Percentiles rank a stretch among this genome's conserved stretches.
These are phyloP conservation scores for Pseudogymnoascus sp. DNA, from an alignment of 2,329 filamentous ascomycete species.

Conservation along the genomic window DNA sequence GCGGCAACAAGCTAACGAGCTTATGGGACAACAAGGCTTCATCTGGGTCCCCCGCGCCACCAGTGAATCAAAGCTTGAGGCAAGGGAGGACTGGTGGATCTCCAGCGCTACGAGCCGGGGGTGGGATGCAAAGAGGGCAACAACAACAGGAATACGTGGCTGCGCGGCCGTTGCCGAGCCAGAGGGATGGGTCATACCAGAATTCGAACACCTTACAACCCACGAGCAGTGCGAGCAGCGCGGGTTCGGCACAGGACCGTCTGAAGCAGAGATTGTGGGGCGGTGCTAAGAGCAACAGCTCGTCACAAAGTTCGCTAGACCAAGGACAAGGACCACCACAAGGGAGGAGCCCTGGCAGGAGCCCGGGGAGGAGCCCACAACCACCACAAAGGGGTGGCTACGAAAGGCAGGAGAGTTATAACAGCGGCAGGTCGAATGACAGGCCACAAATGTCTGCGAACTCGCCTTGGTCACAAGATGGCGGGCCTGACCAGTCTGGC, in stretches of 20 bases:
- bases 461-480: background rate
- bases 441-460: background rate
- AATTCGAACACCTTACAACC: constrained; percentile 28
- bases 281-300: constrained; percentile 4
- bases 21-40: constrained; percentile 44
- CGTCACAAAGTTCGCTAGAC: background rate
- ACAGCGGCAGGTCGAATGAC: background rate
- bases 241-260: constrained; percentile 66
- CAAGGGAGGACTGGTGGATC: constrained; percentile 30
- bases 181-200: constrained; percentile 69
- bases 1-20: constrained; percentile 41
- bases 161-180: constrained; percentile 60
- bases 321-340: background rate
- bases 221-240: constrained; percentile 28
- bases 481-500: background rate
- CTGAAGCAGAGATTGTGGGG: constrained; percentile 74
- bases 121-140: constrained; percentile 21
- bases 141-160: constrained; percentile 23
- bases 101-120: constrained; percentile 22
- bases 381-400: background rate
- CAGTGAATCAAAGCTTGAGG: constrained; percentile 38
- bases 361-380: background rate
- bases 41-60: constrained; percentile 12
- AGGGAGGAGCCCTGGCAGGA: background rate
- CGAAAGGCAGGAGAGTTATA: constrained; percentile 1